These are phyloP conservation scores for Colletotrichum sp. DNA, from an alignment of 2,329 filamentous ascomycete species.

Conservation along the genomic window DNA sequence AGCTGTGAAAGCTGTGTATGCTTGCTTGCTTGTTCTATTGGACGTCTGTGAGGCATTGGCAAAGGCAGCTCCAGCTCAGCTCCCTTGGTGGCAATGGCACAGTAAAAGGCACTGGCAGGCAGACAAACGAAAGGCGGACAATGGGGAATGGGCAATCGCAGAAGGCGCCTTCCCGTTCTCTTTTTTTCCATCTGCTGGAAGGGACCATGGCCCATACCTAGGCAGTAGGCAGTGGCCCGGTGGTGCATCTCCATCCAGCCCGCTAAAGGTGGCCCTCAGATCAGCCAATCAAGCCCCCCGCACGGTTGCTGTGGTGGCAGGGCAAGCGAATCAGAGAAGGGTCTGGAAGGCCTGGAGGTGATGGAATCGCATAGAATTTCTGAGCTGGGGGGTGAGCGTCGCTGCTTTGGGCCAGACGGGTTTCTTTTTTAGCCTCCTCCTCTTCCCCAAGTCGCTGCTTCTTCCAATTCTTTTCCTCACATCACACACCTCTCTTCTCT, in stretches of 20 bases:
- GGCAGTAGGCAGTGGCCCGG: background rate
- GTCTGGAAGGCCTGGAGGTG: conserved; percentile 30
- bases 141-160: background rate
- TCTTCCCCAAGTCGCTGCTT: conserved; percentile 22
- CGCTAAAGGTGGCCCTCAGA: background rate
- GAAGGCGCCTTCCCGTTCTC: conserved; percentile 10
- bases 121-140: background rate
- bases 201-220: background rate
- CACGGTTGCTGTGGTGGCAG: conserved; percentile 27
- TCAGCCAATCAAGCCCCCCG: conserved; percentile 22
- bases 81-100: background rate
- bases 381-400: conserved; percentile 28
- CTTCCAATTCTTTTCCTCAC: conserved; percentile 16
- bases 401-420: conserved; percentile 14
- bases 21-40: background rate
- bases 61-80: background rate
- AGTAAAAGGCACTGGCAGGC: background rate
- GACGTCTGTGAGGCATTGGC: background rate
- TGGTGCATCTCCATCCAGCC: conserved; percentile 9
- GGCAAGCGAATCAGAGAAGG: conserved; percentile 25
- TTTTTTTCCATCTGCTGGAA: background rate
- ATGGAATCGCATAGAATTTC: conserved; percentile 54
- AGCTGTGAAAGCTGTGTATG: background rate
- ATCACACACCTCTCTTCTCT: conserved; percentile 2
- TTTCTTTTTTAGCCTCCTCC: conserved; percentile 41